A percentile compares a stretch with the other conserved stretches of the same genome.
phyloP scores from a whole-genome alignment of 106 monocot genomes.

The Platanthera zijinensis region DNA sequence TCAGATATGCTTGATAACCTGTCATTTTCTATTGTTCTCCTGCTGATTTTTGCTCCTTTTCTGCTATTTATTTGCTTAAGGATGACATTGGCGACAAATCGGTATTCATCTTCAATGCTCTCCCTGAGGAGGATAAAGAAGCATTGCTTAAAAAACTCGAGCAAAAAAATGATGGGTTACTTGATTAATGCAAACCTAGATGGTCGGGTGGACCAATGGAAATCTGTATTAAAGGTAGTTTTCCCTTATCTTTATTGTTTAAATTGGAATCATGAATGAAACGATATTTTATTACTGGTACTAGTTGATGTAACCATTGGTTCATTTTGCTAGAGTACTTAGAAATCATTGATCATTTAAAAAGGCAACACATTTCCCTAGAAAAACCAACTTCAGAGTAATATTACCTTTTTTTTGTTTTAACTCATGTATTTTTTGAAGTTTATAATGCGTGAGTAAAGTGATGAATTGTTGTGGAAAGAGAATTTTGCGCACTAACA shows the following conservation, averaged over 20 bases:
- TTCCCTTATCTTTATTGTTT: not conserved
- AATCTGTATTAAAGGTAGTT: not conserved
- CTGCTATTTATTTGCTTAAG: slow-evolving; percentile 13
- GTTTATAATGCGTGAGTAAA: not conserved
- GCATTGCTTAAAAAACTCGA: slow-evolving; percentile 54
- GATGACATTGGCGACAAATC: slow-evolving; percentile 98
- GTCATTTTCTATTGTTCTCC: not conserved
- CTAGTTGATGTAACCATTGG: not conserved
- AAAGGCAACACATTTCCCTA: not conserved
- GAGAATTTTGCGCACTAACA: not conserved
- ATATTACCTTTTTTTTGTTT: not conserved
- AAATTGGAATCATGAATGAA: not conserved
- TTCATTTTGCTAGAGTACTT: not conserved
- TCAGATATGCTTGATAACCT: not conserved
- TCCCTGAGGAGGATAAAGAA: slow-evolving; percentile 70
- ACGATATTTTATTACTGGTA: not conserved
- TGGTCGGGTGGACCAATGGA: not conserved
- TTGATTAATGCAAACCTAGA: slow-evolving; percentile 13
- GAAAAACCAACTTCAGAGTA: not conserved
- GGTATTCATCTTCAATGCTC: slow-evolving; percentile 87
- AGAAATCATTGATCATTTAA: no score
- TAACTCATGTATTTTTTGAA: not conserved
- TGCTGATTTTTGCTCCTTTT: not conserved
- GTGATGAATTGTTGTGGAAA: not conserved
- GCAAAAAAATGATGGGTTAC: slow-evolving; percentile 8